Evolutionary conservation across 352 stramenopile species (phyloP), one percentile per base, ranked within the genome.

Genomic region (Globisporangium cederbergense): DNA sequence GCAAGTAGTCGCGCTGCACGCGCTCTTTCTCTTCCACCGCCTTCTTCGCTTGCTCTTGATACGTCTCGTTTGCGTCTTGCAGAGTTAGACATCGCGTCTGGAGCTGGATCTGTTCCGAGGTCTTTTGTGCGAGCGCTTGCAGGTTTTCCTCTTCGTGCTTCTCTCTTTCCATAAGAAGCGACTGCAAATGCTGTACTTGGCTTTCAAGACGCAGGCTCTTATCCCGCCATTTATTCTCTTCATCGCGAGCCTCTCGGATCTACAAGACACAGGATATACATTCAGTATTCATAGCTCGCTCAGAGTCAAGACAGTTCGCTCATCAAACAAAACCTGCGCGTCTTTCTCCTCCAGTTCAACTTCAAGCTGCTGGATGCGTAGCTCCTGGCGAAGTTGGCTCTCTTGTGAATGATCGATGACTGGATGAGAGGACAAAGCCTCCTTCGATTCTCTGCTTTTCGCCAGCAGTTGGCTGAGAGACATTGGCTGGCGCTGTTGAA

Each of bases 1-100:
- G 77, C 49, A 74, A 30, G 51, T 82, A 83, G 49, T 83, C 77
- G 43, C 81, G 79, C 20, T 77, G 73, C 9, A 80, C 68, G 30
- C 76, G 74, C 7, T 86, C 77, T 49, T 74, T 74, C 53, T 84
- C 74, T 7, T 72, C 65, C 0, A 40, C 60, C 0, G 68, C 75
- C 40, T 77, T 72, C 40, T 67, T 66, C 3, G 73, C 51, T 30
- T 79, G 68, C 11, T 78, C 73, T 52, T 81, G 66, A 2, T 58
- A 69, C 0, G 52, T 57, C 22, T 83, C 77, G 47, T 79, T 79
- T 28, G 71, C 59, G 11, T 72, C 65, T 28, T 83, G 69, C 2
- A 83, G 42, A 38, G 61, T 58, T 3, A 74, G 58, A 38, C 75
- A 60, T 46, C 77, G 73, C 3, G 46, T 64, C 25, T 74, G 73